Base-by-base conservation (phyloP, 139 green algal genomes). In the Haematococcus lacustris region DNA sequence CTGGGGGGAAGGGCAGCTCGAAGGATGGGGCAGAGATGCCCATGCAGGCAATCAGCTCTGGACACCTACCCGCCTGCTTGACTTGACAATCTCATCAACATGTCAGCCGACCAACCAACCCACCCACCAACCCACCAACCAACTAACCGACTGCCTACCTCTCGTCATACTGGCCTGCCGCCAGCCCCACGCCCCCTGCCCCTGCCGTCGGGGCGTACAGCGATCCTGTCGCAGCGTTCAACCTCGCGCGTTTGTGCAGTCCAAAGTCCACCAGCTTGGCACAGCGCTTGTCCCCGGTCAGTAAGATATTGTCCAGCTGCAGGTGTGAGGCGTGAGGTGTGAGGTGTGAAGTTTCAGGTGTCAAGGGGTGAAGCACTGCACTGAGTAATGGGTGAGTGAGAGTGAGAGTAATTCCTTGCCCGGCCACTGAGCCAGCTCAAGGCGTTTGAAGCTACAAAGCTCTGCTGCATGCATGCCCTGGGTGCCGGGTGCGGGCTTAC, bases 231-330 rank as follows among this genome's bases (percentile, higher is more conserved):
- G 9, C 23, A 7, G 39, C 32, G 33, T 73, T 63, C 2, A 51
- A 35, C 7, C 78, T 66, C 34, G 86, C 73, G 7, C 80, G 79
- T 75, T 91, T 91, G 72, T 86, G 78, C 21, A 91, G 76, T 21
- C 86, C 86, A 71, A 91, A 91, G 71, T 91, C 86, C 7, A 81
- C 84, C 25, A 91, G 76, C 76, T 91, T 91, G 53, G 68, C 17
- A 67, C 60, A 67, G 30, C n/a, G 61, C 47, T 57, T 51, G 0
- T 69, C 69, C 1, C 61, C 72, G 0, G 71, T 77, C 33, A 87
- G 69, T 73, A 90, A 66, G 23, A 91, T 41, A 76, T 91, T 91
- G 34, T 88, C 83, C 38, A 79, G 73, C 73, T 88, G 85, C 28
- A 85, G 53, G 73, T 7, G 61, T 17, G 3, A 63, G 32, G 30